phyloP scores from a whole-genome alignment of 2,329 filamentous ascomycete genomes.

The Gaeumannomyces tritici region DNA sequence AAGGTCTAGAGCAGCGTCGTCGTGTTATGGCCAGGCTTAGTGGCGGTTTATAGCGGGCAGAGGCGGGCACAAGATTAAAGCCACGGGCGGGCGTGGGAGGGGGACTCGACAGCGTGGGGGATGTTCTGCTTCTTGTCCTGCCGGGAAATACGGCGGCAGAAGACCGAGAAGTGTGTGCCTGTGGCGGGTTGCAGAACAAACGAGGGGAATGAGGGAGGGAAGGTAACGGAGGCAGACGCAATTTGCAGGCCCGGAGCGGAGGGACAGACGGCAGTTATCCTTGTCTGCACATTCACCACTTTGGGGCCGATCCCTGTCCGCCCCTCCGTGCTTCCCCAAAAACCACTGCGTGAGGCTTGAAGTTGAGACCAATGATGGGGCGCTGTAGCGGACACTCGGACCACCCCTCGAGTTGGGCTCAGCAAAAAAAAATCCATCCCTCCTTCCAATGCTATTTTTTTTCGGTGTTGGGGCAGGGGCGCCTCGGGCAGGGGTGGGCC shows the following conservation, averaged over 20 bases:
- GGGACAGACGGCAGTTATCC: conserved; percentile 1
- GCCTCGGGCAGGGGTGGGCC: conserved; percentile 1
- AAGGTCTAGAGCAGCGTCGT: neutral
- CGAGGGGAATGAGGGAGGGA: neutral
- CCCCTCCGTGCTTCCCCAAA: conserved; percentile 3
- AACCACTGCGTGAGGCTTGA: conserved; percentile 4
- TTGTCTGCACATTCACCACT: conserved; percentile 1
- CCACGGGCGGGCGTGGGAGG: too few relatives aligned
- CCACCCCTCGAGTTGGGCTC: neutral
- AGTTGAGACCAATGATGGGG: neutral
- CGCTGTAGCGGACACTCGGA: neutral
- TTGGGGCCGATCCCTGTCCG: conserved; percentile 3
- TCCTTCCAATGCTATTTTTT: conserved; percentile 1
- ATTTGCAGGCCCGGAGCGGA: neutral
- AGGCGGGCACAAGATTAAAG: neutral
- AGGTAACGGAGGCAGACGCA: neutral
- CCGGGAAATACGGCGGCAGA: neutral
- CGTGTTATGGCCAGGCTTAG: neutral
- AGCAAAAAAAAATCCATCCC: conserved; percentile 3
- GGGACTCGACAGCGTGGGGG: too few relatives aligned
- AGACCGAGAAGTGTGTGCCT: neutral
- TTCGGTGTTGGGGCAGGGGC: conserved; percentile 5
- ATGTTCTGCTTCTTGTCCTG: neutral
- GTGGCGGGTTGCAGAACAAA: neutral
- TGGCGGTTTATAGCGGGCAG: neutral